Evolutionary conservation across 2,329 filamentous ascomycete species (phyloP).

Genomic region (Onygenales sp.): DNA sequence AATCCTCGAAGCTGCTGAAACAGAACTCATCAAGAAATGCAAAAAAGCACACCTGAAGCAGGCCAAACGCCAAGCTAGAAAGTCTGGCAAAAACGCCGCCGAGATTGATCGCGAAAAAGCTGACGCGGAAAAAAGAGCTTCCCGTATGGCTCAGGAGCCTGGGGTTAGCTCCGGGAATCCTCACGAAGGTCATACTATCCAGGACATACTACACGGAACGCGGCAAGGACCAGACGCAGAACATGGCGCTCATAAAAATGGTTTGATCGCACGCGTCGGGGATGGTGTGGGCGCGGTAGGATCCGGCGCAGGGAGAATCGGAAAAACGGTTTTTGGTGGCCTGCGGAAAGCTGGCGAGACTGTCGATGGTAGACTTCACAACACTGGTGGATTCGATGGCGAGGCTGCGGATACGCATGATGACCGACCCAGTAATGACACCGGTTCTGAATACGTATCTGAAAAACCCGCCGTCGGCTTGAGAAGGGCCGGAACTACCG

Average conservation of each 20-base stretch:
- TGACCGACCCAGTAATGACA: conserved; percentile 6
- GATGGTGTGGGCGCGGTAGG: conserved; percentile 44
- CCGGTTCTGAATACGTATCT: neutral
- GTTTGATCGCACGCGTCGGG: conserved; percentile 39
- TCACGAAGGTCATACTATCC: conserved; percentile 44
- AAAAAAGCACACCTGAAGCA: conserved; percentile 71
- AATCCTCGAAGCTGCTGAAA: conserved; percentile 71
- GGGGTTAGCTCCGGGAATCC: conserved; percentile 49
- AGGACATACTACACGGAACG: conserved; percentile 7
- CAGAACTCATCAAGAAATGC: conserved; percentile 67
- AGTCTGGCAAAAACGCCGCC: conserved; percentile 39
- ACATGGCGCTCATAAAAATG: conserved; percentile 8
- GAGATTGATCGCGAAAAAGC: conserved; percentile 37
- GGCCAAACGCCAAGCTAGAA: conserved; percentile 53
- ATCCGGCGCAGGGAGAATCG: conserved; percentile 37
- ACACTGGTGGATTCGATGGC: conserved; percentile 25
- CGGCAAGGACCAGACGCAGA: conserved; percentile 11
- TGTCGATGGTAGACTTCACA: conserved; percentile 25
- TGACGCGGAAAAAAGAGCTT: conserved; percentile 39
- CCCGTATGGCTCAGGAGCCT: conserved; percentile 35
- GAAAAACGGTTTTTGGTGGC: conserved; percentile 35
- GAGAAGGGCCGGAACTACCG: neutral
- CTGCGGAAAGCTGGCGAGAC: conserved; percentile 31
- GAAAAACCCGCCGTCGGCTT: neutral
- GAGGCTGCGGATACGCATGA: conserved; percentile 7